Percentiles rank a stretch among this genome's conserved stretches.
phyloP scores from a whole-genome alignment of 2,329 filamentous ascomycete species.

The Curvularia verruculosa region DNA sequence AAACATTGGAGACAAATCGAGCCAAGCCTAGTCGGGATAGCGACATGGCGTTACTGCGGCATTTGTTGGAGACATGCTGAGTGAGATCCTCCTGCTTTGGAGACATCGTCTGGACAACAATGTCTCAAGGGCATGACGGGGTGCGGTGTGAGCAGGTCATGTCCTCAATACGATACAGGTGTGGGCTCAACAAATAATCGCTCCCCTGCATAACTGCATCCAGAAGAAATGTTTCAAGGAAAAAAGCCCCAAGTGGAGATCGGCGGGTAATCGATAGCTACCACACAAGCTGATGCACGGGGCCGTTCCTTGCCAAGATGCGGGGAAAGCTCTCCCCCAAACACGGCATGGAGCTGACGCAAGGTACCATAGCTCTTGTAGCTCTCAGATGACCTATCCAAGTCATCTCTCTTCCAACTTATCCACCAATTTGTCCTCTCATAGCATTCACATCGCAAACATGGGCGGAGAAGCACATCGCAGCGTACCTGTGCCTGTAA shows the following conservation, averaged over 20 bases:
- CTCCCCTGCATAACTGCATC: neutral
- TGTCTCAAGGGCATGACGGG: neutral
- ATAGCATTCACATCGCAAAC: constrained; percentile 9
- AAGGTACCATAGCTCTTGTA: constrained; percentile 30
- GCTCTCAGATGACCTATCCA: constrained; percentile 15
- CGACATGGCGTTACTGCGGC: neutral
- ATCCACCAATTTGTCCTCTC: neutral
- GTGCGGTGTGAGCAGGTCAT: neutral
- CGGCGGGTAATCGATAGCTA: constrained; percentile 15
- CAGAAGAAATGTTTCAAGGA: neutral
- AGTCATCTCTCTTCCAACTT: constrained; percentile 6
- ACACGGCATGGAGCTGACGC: constrained; percentile 27
- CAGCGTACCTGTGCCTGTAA: constrained; percentile 30
- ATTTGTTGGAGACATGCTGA: neutral
- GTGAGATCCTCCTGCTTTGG: neutral
- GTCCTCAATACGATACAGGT: neutral
- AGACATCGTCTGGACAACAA: neutral
- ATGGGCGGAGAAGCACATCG: constrained; percentile 48
- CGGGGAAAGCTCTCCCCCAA: constrained; percentile 33
- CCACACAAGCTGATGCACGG: constrained; percentile 9
- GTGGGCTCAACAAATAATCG: neutral
- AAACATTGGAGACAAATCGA: neutral
- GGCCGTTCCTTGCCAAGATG: constrained; percentile 24
- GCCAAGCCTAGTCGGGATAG: neutral
- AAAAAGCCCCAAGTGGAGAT: constrained; percentile 5